Evolutionary conservation across 345 rosid species (phyloP).

Genomic region (Clarkia xantiana): DNA sequence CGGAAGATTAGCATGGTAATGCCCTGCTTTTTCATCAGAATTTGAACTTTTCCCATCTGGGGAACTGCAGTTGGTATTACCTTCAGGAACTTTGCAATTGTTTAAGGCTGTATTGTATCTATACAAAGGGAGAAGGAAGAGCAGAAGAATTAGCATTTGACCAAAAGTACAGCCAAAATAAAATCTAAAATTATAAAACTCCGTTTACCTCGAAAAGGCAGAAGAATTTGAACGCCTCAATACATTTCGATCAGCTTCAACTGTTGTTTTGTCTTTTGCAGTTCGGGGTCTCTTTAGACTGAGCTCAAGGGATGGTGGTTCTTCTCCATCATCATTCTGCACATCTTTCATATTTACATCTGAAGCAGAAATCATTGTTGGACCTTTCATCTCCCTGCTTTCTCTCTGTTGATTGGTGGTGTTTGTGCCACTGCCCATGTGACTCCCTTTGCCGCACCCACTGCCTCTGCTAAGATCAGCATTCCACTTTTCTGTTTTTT

Average conservation of each 20-base stretch:
- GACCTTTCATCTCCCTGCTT: conserved; percentile 18
- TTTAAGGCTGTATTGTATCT: conserved; percentile 33
- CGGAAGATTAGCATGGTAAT: conserved; percentile 20
- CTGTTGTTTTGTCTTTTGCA: conserved; percentile 18
- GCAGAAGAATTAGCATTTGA: not conserved
- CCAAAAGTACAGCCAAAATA: not conserved
- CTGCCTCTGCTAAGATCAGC: conserved; percentile 21
- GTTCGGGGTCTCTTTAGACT: conserved; percentile 29
- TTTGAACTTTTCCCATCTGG: conserved; percentile 31
- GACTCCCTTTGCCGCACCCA: conserved; percentile 15
- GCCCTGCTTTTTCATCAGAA: conserved; percentile 26
- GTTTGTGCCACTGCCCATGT: conserved; percentile 10
- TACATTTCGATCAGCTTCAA: conserved; percentile 29
- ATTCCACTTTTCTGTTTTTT: conserved; percentile 11
- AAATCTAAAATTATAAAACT: conserved; percentile 14
- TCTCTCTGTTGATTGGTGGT: conserved; percentile 14
- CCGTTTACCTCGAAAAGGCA: conserved; percentile 60
- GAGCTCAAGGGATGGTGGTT: conserved; percentile 30
- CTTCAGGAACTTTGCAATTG: conserved; percentile 31
- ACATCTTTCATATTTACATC: conserved; percentile 14
- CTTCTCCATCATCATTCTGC: conserved; percentile 18
- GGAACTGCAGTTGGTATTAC: conserved; percentile 36
- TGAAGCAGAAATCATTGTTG: conserved; percentile 16
- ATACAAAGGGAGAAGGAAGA: not conserved
- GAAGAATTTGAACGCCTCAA: conserved; percentile 55